These are phyloP conservation scores for Przewalskia tangutica DNA, from an alignment of 257 asterid genomes.

Conservation along the genomic window DNA sequence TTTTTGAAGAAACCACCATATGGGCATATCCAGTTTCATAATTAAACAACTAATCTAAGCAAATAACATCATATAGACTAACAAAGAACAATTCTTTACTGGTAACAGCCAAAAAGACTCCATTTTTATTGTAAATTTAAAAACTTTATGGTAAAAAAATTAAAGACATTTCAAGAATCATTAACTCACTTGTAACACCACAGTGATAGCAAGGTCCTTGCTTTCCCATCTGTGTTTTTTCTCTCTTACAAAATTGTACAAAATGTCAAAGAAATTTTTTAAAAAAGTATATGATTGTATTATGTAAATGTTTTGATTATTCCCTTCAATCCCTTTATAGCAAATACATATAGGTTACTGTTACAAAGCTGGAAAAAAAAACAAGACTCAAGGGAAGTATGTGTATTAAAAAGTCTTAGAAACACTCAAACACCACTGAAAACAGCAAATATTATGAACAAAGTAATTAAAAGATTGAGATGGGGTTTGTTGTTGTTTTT, in stretches of 20 bases:
- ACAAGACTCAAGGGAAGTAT: conserved; percentile 22
- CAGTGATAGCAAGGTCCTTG: conserved; percentile 99
- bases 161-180: conserved; percentile 1
- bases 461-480: conserved; percentile 27
- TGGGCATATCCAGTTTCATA: conserved; percentile 10
- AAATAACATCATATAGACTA: conserved; percentile 15
- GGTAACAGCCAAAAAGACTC: conserved; percentile 17
- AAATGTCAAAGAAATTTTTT: conserved; percentile 7
- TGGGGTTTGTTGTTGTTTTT: conserved; percentile 22
- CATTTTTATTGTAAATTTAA: conserved; percentile 1
- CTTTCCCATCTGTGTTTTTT: conserved; percentile 70
- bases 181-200: conserved; percentile 99
- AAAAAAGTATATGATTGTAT: conserved; percentile 8
- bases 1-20: conserved; percentile 19
- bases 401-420: conserved; percentile 27
- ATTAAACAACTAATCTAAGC: conserved; percentile 26
- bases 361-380: conserved; percentile 25
- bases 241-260: conserved; percentile 7
- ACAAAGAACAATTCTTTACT: conserved; percentile 12
- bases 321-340: conserved; percentile 21
- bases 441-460: conserved; percentile 22
- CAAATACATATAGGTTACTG: conserved; percentile 24
- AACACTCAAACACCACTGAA: conserved; percentile 52
- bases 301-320: conserved; percentile 17
- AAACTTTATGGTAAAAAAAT: background rate